These are phyloP conservation scores for Globisporangium alternatum DNA, from an alignment of 352 stramenopile genomes.

Conservation along the genomic window DNA sequence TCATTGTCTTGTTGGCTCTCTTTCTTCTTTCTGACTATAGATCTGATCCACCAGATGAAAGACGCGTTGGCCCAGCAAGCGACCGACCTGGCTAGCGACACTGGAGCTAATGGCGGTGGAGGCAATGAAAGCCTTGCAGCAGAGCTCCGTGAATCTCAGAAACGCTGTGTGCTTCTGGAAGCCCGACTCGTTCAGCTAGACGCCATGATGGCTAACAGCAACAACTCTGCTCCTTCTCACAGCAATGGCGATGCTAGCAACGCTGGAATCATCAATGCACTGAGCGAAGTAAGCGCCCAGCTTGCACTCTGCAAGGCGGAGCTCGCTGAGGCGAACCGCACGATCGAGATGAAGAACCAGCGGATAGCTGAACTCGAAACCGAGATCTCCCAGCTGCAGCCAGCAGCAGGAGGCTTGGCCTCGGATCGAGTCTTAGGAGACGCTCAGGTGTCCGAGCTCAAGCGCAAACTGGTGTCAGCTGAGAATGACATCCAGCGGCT, in stretches of 20 bases:
- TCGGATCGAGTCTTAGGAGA: constrained; percentile 24
- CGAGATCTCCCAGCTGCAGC: constrained; percentile 24
- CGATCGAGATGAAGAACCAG: constrained; percentile 40
- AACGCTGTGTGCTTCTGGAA: constrained; percentile 43
- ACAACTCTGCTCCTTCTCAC: neutral
- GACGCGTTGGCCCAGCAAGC: constrained; percentile 59
- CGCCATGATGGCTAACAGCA: neutral
- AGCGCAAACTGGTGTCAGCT: constrained; percentile 37
- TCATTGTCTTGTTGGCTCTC: neutral
- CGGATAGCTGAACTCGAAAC: constrained; percentile 45
- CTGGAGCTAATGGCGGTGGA: neutral
- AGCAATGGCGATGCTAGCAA: neutral
- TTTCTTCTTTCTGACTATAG: constrained; percentile 15
- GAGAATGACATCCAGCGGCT: constrained; percentile 64
- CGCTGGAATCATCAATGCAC: constrained; percentile 4
- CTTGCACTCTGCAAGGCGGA: constrained; percentile 43
- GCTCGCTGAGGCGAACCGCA: constrained; percentile 36
- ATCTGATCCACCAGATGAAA: constrained; percentile 80
- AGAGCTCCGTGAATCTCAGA: constrained; percentile 33
- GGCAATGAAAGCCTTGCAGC: constrained; percentile 13
- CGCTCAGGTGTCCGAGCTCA: constrained; percentile 37
- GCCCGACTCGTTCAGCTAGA: constrained; percentile 32
- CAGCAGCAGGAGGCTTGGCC: neutral
- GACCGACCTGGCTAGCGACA: constrained; percentile 7
- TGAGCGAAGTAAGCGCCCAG: constrained; percentile 17